Conservation (phyloP, 805 yeast genomes). For the Suhomyces sp. region DNA sequence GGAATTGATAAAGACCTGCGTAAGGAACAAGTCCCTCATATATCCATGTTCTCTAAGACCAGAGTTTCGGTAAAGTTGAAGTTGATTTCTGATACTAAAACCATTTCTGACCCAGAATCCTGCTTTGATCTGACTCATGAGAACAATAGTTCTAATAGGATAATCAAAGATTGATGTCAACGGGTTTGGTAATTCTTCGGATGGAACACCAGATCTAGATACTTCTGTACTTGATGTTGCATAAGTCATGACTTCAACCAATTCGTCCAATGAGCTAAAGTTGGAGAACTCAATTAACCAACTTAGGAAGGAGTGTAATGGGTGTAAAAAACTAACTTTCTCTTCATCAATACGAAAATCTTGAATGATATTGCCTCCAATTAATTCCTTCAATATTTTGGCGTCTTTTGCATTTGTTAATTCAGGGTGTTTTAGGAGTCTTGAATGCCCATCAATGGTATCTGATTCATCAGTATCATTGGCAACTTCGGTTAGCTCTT, state of each 20-base stretch:
- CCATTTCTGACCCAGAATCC: conserved; percentile 98
- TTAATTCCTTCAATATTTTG: conserved; percentile 20
- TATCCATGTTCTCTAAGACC: conserved; percentile 83
- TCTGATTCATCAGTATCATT: not conserved
- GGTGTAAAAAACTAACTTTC: conserved; percentile 72
- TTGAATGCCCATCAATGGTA: not conserved
- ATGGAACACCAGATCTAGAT: not conserved
- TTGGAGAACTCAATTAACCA: conserved; percentile 63
- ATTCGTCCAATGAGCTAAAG: conserved; percentile 22
- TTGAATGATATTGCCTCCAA: conserved; percentile 22
- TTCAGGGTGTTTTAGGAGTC: not conserved
- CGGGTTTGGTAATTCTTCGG: conserved; percentile 15
- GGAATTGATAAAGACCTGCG: conserved; percentile 59
- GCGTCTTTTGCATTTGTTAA: conserved; percentile 9
- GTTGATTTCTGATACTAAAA: conserved; percentile 71
- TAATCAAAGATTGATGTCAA: conserved; percentile 56
- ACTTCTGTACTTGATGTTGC: conserved; percentile 10
- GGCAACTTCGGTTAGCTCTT: not conserved
- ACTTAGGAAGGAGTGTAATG: conserved; percentile 70
- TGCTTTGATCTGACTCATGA: conserved; percentile 78
- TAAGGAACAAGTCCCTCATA: conserved; percentile 70
- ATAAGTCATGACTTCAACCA: conserved; percentile 19
- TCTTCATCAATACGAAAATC: conserved; percentile 34
- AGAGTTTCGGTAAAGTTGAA: conserved; percentile 73
- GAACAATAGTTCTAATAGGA: conserved; percentile 72